Conservation (phyloP, 306 rosid species). For the Pyrus pyrifolia region DNA sequence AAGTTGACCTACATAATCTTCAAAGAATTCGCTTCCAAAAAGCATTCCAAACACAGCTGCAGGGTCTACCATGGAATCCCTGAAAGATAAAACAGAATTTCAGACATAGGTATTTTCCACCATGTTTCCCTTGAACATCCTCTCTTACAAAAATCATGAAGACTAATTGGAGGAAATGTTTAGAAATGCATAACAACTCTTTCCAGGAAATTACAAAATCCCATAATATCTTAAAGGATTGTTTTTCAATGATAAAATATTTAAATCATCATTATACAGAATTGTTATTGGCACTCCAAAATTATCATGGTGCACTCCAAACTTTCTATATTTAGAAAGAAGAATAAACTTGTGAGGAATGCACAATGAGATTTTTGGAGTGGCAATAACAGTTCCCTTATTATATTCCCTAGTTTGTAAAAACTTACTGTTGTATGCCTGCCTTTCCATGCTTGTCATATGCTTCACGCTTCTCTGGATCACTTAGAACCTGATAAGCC, state of each 20-base stretch:
- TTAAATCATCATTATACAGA: too few relatives aligned
- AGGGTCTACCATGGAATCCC: slow-evolving; percentile 91
- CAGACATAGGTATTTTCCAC: not conserved
- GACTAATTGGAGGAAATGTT: slow-evolving; percentile 1
- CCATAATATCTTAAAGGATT: not conserved
- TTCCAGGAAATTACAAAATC: not conserved
- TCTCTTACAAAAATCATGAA: not conserved
- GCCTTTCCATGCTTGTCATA: slow-evolving; percentile 78
- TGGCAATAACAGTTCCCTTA: not conserved
- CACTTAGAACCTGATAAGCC: slow-evolving; percentile 96
- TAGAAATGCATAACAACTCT: not conserved
- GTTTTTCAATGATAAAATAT: not conserved
- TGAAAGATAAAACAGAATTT: slow-evolving; percentile 20
- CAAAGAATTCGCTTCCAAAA: slow-evolving; percentile 87
- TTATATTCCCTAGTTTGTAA: slow-evolving; percentile 12
- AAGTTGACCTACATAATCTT: slow-evolving; percentile 81
- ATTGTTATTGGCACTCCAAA: too few relatives aligned
- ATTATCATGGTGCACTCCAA: too few relatives aligned
- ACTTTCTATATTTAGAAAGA: too few relatives aligned
- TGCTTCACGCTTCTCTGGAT: slow-evolving; percentile 87
- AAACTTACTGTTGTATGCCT: slow-evolving; percentile 71
- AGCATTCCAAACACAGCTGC: slow-evolving; percentile 91
- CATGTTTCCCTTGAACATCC: not conserved
- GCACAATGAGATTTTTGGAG: too few relatives aligned
- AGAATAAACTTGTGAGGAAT: too few relatives aligned